Percentiles rank a stretch among this genome's conserved stretches.
Conservation (phyloP, 768 basidiomycete species). For the Macrocybe gigantea region DNA sequence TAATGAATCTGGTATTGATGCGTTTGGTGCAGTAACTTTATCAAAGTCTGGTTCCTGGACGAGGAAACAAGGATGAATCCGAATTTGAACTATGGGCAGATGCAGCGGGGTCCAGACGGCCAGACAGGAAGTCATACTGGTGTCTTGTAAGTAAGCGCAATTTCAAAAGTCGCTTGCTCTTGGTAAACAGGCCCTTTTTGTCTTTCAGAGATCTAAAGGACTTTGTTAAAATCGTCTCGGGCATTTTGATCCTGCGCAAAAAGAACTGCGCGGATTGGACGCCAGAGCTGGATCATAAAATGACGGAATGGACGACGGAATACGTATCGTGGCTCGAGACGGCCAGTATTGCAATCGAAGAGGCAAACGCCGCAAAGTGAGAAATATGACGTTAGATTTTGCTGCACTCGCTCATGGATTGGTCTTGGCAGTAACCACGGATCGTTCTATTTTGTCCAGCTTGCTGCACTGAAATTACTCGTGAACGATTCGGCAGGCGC, state of each 20-base stretch:
- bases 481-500: conserved; percentile 47
- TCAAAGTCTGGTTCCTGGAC: conserved; percentile 60
- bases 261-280: conserved; percentile 50
- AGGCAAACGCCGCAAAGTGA: conserved; percentile 44
- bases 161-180: neutral
- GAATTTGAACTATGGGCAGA: conserved; percentile 53
- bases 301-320: conserved; percentile 44
- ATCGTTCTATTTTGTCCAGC: conserved; percentile 57
- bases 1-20: neutral
- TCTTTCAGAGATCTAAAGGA: conserved; percentile 46
- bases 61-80: conserved; percentile 56
- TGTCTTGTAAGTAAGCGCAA: conserved; percentile 36
- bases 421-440: conserved; percentile 51
- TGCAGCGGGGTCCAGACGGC: conserved; percentile 34
- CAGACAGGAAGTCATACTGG: conserved; percentile 45
- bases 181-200: neutral
- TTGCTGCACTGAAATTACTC: conserved; percentile 50
- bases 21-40: conserved; percentile 24
- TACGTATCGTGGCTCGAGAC: conserved; percentile 56
- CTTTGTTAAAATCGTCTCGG: conserved; percentile 50
- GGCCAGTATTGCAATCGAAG: conserved; percentile 39
- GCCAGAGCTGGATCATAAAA: conserved; percentile 36
- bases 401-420: neutral
- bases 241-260: conserved; percentile 46
- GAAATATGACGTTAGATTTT: conserved; percentile 6